These are phyloP conservation scores for Tagetes patula DNA, from an alignment of 129 eudicot genomes.

Conservation along the genomic window DNA sequence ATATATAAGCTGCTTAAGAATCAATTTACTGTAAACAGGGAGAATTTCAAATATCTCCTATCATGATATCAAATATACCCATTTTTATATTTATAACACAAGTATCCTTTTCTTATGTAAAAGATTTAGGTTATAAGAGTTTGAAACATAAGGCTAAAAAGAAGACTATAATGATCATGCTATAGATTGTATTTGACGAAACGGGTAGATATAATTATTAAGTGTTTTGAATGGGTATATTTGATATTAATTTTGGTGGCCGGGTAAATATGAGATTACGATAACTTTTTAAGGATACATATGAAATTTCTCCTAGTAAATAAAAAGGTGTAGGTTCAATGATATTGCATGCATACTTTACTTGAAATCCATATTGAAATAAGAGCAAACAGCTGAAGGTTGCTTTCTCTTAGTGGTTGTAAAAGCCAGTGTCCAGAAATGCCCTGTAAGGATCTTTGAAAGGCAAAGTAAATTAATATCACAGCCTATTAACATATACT, in stretches of 20 bases:
- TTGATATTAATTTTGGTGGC: not conserved
- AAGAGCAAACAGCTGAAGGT: conserved; percentile 80
- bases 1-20: conserved; percentile 8
- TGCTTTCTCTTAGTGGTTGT: conserved; percentile 65
- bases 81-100: not conserved
- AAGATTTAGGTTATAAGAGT: not conserved
- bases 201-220: not conserved
- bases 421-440: conserved; percentile 55
- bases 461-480: conserved; percentile 12
- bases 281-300: not conserved
- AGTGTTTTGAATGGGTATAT: not conserved
- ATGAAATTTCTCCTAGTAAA: not conserved
- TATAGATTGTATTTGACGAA: not conserved
- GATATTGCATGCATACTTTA: conserved; percentile 51
- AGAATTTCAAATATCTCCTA: not conserved
- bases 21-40: not conserved
- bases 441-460: conserved; percentile 39
- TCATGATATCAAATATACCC: not conserved
- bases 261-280: not conserved
- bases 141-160: not conserved
- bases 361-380: conserved; percentile 78
- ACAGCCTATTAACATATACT: conserved; percentile 9
- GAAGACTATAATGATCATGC: not conserved
- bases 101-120: not conserved
- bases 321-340: not conserved